Evolutionary conservation across 1,284 basidiomycete genomes (phyloP), one percentile per base, ranked within the genome.

Genomic region (Trametes sp.): DNA sequence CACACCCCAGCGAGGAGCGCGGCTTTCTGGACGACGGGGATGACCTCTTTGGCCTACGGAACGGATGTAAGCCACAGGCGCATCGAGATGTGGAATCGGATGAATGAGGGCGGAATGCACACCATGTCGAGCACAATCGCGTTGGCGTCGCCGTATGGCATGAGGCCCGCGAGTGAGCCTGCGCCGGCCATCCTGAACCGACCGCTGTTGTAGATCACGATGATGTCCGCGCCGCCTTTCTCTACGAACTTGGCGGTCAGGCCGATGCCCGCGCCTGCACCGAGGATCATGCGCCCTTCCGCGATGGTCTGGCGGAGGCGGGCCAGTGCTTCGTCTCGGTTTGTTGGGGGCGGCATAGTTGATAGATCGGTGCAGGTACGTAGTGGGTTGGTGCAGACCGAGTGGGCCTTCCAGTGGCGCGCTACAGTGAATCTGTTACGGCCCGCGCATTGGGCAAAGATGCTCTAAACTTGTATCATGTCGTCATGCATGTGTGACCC

Each of bases 61-160:
- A n/a, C n/a, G n/a, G n/a, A n/a, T n/a, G n/a, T n/a, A n/a, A n/a
- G n/a, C n/a, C n/a, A n/a, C n/a, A n/a, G n/a, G n/a, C n/a, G n/a
- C n/a, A n/a, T n/a, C n/a, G n/a, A n/a, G n/a, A n/a, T n/a, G n/a
- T n/a, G n/a, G n/a, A n/a, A n/a, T n/a, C 21, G 4, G 23, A 13
- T 35, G 23, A 8, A 24, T 1, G 14, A 49, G 4, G 5, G 29
- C 1, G 11, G 10, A 24, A 14, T 28, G 33, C 69, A 23, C 14
- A 69, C 70, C 70, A 69, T 69, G 4, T 69, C 65, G 11, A 71
- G 56, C 8, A 71, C 70, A 35, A 68, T 69, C 8, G 68, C 68
- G 54, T 71, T 69, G 3, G 70, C 70, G 36, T 71, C 70, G 13
- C 70, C 70, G 54, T 71, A 71, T 2, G 70, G 70, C 70, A 71